Evolutionary conservation across 208 protist genomes (phyloP).

Genomic region (Trypanosoma melophagium): DNA sequence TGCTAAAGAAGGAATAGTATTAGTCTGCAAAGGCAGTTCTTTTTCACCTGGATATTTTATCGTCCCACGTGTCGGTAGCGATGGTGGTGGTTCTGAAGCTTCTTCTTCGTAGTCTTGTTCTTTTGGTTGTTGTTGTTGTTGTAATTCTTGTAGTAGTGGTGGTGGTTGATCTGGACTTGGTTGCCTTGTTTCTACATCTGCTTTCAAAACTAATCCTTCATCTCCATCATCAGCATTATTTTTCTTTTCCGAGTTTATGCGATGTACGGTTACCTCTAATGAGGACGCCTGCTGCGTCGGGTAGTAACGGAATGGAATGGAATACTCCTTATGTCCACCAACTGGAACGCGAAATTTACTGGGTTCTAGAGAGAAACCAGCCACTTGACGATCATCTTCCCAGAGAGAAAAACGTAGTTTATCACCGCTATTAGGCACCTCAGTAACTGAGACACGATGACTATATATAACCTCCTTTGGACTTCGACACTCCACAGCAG

Average conservation of each 20-base stretch:
- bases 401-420: constrained; percentile 85
- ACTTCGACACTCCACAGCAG: constrained; percentile 40
- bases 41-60: not conserved
- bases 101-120: not conserved
- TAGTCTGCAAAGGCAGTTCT: not conserved
- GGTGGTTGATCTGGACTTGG: too few relatives aligned
- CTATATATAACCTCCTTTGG: constrained; percentile 52
- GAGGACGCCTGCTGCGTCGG: constrained; percentile 64
- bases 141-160: too few relatives aligned
- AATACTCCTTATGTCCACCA: constrained; percentile 67
- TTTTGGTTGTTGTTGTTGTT: too few relatives aligned
- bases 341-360: constrained; percentile 55
- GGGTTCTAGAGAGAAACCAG: constrained; percentile 75
- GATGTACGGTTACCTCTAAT: constrained; percentile 64
- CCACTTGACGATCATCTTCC: constrained; percentile 75
- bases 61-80: not conserved
- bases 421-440: constrained; percentile 20
- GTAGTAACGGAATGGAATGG: constrained; percentile 85
- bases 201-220: not conserved
- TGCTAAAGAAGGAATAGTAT: not conserved
- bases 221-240: not conserved
- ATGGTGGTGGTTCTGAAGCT: not conserved
- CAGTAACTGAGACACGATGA: constrained; percentile 40
- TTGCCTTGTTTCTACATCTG: not conserved
- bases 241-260: not conserved